phyloP scores from a whole-genome alignment of 192 early-diverging fungal genomes.

The Jimgerdemannia lactiflua region DNA sequence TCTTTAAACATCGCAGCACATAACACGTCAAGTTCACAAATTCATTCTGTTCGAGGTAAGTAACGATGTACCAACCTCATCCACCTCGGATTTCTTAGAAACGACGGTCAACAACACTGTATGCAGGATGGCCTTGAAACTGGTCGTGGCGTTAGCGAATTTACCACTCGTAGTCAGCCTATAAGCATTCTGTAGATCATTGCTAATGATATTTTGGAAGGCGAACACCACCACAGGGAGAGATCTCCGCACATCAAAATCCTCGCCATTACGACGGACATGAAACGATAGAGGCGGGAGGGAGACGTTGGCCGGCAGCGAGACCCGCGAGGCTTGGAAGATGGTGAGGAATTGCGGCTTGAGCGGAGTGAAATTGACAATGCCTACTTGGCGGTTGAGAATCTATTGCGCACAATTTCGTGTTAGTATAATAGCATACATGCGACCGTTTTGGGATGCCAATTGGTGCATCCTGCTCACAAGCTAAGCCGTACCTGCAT shows the following conservation, averaged over 20 bases:
- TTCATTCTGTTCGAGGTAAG: too few species aligned
- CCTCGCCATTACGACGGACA: conserved; percentile 62
- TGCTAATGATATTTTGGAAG: conserved; percentile 51
- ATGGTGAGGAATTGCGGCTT: conserved; percentile 86
- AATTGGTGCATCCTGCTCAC: neutral
- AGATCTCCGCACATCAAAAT: conserved; percentile 45
- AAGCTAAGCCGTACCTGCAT: conserved; percentile 65
- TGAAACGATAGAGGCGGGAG: conserved; percentile 60
- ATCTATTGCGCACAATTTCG: conserved; percentile 39
- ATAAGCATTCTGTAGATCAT: conserved; percentile 85
- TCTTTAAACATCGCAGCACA: neutral
- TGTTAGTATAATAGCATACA: neutral
- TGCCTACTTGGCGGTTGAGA: conserved; percentile 89
- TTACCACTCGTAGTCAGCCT: conserved; percentile 74
- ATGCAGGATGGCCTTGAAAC: conserved; percentile 79
- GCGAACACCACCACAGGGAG: conserved; percentile 63
- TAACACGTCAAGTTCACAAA: too few species aligned
- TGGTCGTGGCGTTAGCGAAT: conserved; percentile 73
- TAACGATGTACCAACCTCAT: conserved; percentile 53
- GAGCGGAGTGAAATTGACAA: conserved; percentile 89
- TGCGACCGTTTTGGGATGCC: too few species aligned
- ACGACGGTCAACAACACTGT: conserved; percentile 75
- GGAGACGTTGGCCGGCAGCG: conserved; percentile 58
- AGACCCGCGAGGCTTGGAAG: conserved; percentile 69
- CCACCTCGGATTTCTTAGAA: conserved; percentile 58